Percentiles rank a stretch among this genome's conserved stretches.
Conservation (phyloP, 1,284 basidiomycete species). For the Ceratorhiza oryzae-sativae region DNA sequence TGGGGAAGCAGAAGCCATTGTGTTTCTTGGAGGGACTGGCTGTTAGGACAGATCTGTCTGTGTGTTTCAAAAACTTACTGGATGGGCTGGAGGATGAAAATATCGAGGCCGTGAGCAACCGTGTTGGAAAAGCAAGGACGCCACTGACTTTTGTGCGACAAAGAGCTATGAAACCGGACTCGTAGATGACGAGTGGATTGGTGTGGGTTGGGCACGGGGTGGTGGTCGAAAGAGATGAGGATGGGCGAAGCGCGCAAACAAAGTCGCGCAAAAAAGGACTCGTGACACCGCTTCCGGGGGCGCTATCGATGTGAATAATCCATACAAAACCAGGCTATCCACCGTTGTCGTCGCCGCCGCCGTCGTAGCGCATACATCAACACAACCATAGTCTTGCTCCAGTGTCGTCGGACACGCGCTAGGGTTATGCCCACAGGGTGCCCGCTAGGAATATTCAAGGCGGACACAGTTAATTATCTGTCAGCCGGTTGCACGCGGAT, state of each 20-base stretch:
- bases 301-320: not conserved
- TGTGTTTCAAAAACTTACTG: not conserved
- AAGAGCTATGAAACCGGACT: constrained; percentile 7
- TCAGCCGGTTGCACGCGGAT: not conserved
- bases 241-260: constrained; percentile 38
- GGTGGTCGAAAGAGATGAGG: constrained; percentile 21
- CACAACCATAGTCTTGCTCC: not conserved
- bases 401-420: not conserved
- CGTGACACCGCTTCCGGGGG: constrained; percentile 19
- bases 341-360: not conserved
- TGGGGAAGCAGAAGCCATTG: constrained; percentile 35
- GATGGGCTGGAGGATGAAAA: constrained; percentile 11
- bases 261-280: constrained; percentile 23
- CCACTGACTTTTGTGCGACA: not conserved
- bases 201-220: constrained; percentile 11
- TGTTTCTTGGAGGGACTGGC: not conserved
- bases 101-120: constrained; percentile 3
- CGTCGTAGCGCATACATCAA: not conserved
- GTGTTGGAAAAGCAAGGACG: not conserved
- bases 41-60: constrained; percentile 3
- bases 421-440: no score
- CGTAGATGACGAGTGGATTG: constrained; percentile 9
- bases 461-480: constrained; percentile 17
- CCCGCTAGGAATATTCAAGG: not conserved
- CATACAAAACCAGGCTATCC: not conserved